A percentile compares a stretch with the other conserved stretches of the same genome.
phyloP scores from a whole-genome alignment of 805 yeast species.

The Wickerhamiella qilinensis region DNA sequence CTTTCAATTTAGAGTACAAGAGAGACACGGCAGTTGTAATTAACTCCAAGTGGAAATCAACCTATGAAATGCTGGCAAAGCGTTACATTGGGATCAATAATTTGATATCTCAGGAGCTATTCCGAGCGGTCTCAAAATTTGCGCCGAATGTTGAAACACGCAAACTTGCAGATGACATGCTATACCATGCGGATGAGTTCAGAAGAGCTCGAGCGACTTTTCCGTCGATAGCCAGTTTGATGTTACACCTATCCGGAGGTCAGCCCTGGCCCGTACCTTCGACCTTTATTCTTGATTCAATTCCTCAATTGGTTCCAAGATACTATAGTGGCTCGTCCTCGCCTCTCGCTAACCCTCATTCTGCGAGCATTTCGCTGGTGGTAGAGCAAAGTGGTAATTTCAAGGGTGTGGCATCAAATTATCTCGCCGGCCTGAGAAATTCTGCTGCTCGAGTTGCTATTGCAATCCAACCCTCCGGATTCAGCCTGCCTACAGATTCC shows the following conservation, averaged over 20 bases:
- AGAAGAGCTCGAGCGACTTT: slow-evolving; percentile 38
- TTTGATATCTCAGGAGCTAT: slow-evolving; percentile 58
- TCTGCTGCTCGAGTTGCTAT: slow-evolving; percentile 41
- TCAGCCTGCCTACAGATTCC: slow-evolving; percentile 62
- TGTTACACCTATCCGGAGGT: slow-evolving; percentile 40
- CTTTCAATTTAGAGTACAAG: slow-evolving; percentile 35
- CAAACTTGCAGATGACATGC: slow-evolving; percentile 32
- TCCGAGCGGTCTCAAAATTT: slow-evolving; percentile 47
- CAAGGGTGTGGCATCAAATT: slow-evolving; percentile 13
- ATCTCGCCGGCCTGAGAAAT: slow-evolving; percentile 2
- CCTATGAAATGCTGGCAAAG: slow-evolving; percentile 55
- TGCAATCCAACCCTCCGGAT: slow-evolving; percentile 65
- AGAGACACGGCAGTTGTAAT: slow-evolving; percentile 31
- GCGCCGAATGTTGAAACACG: slow-evolving; percentile 42
- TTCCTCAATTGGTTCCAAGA: slow-evolving; percentile 62
- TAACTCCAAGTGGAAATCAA: slow-evolving; percentile 49
- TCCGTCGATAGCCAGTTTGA: slow-evolving; percentile 49
- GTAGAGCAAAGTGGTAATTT: slow-evolving; percentile 33
- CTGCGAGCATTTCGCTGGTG: slow-evolving; percentile 59
- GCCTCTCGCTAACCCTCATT: slow-evolving; percentile 46
- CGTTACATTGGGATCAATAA: slow-evolving; percentile 68
- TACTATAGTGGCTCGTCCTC: slow-evolving; percentile 78
- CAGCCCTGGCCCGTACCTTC: slow-evolving; percentile 57
- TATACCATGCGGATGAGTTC: slow-evolving; percentile 38
- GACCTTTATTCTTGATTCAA: slow-evolving; percentile 50